phyloP scores from a whole-genome alignment of 208 protist genomes.

The Angomonas desouzai region DNA sequence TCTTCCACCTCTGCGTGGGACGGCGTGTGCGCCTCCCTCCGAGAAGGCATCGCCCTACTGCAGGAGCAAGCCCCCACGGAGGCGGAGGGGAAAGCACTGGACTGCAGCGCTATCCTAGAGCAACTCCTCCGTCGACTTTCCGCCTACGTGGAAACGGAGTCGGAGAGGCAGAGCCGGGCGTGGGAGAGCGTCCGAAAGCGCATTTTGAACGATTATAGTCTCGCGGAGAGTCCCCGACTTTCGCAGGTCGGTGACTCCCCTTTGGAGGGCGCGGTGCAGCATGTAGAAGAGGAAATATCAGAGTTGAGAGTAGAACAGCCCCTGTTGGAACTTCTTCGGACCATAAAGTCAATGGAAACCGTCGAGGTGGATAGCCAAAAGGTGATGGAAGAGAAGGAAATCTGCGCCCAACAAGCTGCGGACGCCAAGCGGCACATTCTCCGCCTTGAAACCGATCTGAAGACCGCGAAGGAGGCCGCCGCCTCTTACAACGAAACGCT shows the following conservation, averaged over 20 bases:
- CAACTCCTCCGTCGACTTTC: not conserved
- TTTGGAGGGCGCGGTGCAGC: not conserved
- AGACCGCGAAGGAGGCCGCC: not conserved
- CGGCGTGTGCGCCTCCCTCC: not conserved
- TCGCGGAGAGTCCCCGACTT: not conserved
- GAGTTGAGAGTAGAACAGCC: not conserved
- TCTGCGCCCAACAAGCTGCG: not conserved
- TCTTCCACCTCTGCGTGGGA: constrained; percentile 8
- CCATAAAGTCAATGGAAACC: not conserved
- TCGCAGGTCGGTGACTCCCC: not conserved
- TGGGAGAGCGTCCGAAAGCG: constrained; percentile 4
- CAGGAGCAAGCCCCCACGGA: not conserved
- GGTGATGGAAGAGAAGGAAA: not conserved
- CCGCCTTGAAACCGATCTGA: constrained; percentile 8
- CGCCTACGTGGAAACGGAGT: not conserved
- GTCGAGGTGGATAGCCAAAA: not conserved
- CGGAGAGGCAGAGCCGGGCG: constrained; percentile 2
- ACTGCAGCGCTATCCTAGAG: not conserved
- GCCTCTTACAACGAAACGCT: constrained; percentile 11
- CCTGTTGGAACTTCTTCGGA: not conserved
- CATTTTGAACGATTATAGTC: not conserved
- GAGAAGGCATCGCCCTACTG: not conserved
- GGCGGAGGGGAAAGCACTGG: not conserved
- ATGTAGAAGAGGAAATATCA: not conserved
- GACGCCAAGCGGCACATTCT: constrained; percentile 3